A percentile compares a stretch with the other conserved stretches of the same genome.
These are phyloP conservation scores for Xylaria palmicola DNA, from an alignment of 495 filamentous ascomycete species.

Conservation along the genomic window DNA sequence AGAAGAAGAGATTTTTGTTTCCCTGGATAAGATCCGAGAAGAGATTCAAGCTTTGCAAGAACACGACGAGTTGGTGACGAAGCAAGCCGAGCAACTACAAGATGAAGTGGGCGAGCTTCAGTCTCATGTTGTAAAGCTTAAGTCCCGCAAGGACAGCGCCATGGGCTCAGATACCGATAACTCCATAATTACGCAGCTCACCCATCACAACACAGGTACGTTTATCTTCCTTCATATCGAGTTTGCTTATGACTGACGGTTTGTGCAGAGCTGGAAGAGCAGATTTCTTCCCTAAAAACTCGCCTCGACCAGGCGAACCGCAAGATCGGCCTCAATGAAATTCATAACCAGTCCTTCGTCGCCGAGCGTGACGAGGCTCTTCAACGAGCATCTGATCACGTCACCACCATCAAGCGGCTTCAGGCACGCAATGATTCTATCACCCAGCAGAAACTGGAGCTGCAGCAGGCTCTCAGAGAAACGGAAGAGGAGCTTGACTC, in stretches of 20 bases:
- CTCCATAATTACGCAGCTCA: slow-evolving; percentile 37
- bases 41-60: slow-evolving; percentile 50
- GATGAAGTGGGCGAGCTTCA: slow-evolving; percentile 45
- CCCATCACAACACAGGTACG: slow-evolving; percentile 30
- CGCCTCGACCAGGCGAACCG: slow-evolving; percentile 48
- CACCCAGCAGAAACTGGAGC: slow-evolving; percentile 34
- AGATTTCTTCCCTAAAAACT: slow-evolving; percentile 39
- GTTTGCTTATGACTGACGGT: background rate
- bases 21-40: slow-evolving; percentile 55
- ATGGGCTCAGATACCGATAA: slow-evolving; percentile 47
- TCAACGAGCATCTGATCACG: slow-evolving; percentile 41
- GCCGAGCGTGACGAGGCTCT: slow-evolving; percentile 49
- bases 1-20: slow-evolving; percentile 51
- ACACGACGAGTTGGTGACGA: slow-evolving; percentile 48
- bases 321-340: slow-evolving; percentile 44
- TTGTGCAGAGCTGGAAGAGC: slow-evolving; percentile 38
- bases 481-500: slow-evolving; percentile 36
- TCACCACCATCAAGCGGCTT: slow-evolving; percentile 43
- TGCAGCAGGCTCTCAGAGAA: slow-evolving; percentile 37
- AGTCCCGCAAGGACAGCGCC: slow-evolving; percentile 43
- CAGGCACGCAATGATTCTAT: slow-evolving; percentile 31
- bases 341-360: slow-evolving; percentile 44
- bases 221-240: background rate
- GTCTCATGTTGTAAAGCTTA: slow-evolving; percentile 39
- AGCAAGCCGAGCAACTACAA: slow-evolving; percentile 48